Conservation (phyloP, 768 basidiomycete species). For the Tulasnella sp. region DNA sequence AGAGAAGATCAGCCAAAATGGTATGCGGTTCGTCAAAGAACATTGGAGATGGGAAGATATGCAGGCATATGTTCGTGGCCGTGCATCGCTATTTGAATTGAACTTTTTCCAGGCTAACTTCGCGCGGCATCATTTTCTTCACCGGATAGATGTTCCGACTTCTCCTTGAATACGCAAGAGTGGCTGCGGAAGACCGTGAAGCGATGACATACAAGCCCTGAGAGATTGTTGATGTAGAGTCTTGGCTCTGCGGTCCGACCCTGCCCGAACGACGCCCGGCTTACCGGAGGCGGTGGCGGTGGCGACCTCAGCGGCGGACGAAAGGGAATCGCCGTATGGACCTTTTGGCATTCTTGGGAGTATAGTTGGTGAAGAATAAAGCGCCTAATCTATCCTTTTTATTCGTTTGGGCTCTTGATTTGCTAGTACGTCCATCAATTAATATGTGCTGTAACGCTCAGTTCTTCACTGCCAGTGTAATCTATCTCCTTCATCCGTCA, state of each 20-base stretch:
- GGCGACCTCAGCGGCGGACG: neutral
- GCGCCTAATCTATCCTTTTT: neutral
- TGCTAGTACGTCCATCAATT: too few relatives aligned
- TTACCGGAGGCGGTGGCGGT: neutral
- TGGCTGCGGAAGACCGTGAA: slow-evolving; percentile 19
- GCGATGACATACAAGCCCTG: slow-evolving; percentile 19
- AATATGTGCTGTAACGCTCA: too few relatives aligned
- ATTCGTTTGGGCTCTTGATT: too few relatives aligned
- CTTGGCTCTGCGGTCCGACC: too few relatives aligned
- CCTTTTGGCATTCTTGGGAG: neutral
- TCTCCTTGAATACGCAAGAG: slow-evolving; percentile 27
- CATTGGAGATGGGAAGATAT: slow-evolving; percentile 32
- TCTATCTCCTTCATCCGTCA: too few relatives aligned
- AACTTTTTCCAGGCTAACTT: neutral
- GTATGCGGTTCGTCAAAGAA: slow-evolving; percentile 28
- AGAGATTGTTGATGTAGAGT: neutral
- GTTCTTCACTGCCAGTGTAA: too few relatives aligned
- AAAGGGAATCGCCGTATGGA: neutral
- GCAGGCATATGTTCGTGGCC: slow-evolving; percentile 28
- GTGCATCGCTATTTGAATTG: neutral
- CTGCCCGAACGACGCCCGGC: neutral
- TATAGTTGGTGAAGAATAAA: neutral
- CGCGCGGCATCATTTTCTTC: neutral
- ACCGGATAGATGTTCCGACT: slow-evolving; percentile 21
- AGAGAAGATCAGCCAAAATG: slow-evolving; percentile 28